phyloP scores from a whole-genome alignment of 1,139 yeast genomes.

The Hyphopichia buzzinii region DNA sequence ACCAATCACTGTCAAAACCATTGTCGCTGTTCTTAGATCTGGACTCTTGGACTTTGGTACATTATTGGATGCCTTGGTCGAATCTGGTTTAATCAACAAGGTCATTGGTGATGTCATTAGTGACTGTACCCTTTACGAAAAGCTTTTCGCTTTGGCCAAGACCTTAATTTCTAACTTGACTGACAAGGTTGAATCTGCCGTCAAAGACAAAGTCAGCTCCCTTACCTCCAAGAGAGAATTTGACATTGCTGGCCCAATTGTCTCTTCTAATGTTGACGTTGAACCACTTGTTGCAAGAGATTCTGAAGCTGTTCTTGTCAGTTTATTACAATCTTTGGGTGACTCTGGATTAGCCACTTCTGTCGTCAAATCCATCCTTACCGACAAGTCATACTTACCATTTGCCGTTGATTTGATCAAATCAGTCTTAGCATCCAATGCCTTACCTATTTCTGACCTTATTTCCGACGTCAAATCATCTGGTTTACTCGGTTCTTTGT shows the following conservation, averaged over 20 bases:
- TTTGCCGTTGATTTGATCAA: constrained; percentile 36
- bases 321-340: constrained; percentile 41
- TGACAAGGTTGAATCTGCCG: constrained; percentile 24
- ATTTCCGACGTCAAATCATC: constrained; percentile 35
- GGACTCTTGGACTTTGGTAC: constrained; percentile 32
- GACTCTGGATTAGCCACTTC: constrained; percentile 43
- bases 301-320: constrained; percentile 29
- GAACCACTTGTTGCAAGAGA: constrained; percentile 22
- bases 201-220: constrained; percentile 18
- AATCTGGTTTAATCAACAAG: constrained; percentile 35
- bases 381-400: constrained; percentile 37
- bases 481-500: constrained; percentile 35
- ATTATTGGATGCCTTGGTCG: constrained; percentile 38
- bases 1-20: constrained; percentile 33
- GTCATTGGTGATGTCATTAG: constrained; percentile 39
- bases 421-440: constrained; percentile 28
- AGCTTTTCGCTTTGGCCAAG: constrained; percentile 35
- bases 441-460: constrained; percentile 27
- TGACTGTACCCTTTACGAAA: constrained; percentile 41
- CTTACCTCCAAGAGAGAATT: constrained; percentile 17
- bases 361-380: constrained; percentile 40
- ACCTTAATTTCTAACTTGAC: constrained; percentile 27
- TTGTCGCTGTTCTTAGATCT: constrained; percentile 31
- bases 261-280: background rate
- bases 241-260: background rate